These are phyloP conservation scores for Annulohypoxylon maeteangense DNA, from an alignment of 495 filamentous ascomycete genomes.

Conservation along the genomic window DNA sequence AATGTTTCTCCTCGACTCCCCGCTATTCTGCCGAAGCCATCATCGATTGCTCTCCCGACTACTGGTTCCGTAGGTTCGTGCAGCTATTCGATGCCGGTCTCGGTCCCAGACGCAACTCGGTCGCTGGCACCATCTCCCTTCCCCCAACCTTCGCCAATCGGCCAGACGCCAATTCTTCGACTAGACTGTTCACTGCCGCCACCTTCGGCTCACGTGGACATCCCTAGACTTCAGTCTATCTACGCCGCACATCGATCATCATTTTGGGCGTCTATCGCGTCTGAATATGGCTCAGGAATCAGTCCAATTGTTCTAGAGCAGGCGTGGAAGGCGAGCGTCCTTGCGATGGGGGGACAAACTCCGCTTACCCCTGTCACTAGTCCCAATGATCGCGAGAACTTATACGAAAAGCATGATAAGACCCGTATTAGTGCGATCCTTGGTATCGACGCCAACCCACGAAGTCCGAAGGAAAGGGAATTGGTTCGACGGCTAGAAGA, in stretches of 20 bases:
- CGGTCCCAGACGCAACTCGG: slow-evolving; percentile 47
- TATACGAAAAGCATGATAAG: slow-evolving; percentile 57
- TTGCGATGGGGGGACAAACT: slow-evolving; percentile 47
- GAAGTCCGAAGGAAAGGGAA: slow-evolving; percentile 65
- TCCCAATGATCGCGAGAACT: slow-evolving; percentile 53
- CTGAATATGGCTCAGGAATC: slow-evolving; percentile 72
- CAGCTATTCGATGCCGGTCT: slow-evolving; percentile 48
- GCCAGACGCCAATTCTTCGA: slow-evolving; percentile 50
- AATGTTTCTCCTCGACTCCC: slow-evolving; percentile 59
- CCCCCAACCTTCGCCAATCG: slow-evolving; percentile 34
- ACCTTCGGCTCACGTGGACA: slow-evolving; percentile 65
- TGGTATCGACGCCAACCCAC: slow-evolving; percentile 63
- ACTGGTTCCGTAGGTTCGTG: slow-evolving; percentile 49
- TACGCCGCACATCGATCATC: slow-evolving; percentile 74
- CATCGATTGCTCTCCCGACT: slow-evolving; percentile 57
- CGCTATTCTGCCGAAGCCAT: slow-evolving; percentile 70
- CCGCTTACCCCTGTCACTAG: slow-evolving; percentile 60
- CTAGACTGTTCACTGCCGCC: slow-evolving; percentile 62
- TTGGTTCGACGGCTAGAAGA: slow-evolving; percentile 63
- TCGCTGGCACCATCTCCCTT: slow-evolving; percentile 43
- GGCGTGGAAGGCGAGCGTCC: slow-evolving; percentile 68
- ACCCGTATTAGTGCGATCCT: slow-evolving; percentile 66
- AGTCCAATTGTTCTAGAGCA: slow-evolving; percentile 73
- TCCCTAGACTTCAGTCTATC: slow-evolving; percentile 71
- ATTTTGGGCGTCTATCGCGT: slow-evolving; percentile 78